Evolutionary conservation across 169 alveolate genomes (phyloP), one percentile per base, ranked within the genome.

Genomic region (Babesia gibsoni): DNA sequence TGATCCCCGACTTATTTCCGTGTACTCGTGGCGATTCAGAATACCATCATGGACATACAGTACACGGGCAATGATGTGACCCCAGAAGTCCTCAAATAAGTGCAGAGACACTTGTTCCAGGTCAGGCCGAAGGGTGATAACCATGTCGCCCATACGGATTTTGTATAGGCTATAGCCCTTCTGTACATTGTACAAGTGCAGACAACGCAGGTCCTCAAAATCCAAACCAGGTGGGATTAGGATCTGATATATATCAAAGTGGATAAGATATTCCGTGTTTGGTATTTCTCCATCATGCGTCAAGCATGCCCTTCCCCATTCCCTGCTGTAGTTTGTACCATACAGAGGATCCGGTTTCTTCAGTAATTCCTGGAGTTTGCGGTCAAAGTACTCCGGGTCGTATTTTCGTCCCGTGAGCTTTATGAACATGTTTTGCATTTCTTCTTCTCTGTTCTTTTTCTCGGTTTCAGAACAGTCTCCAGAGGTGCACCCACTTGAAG

Each of bases 231-330:
- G 68, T 1, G 84, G 84, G 45, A 66, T 32, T 39, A 57, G 66
- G n/a, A 69, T 67, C 39, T 75, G 80, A 32, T 65, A 75, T 2
- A 75, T 48, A 30, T 75, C 73, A 22, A 75, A 75, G 56, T 75
- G 84, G 30, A 75, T 52, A 29, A 23, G 25, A 8, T 42, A 30
- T 36, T 39, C 64, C 36, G 73, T 67, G 27, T 23, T 32, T 8
- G 84, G 84, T 14, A 67, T 54, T 22, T 64, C 54, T n/a, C 53
- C 64, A 33, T 75, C 84, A 23, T 32, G 39, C n/a, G 84, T 75
- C 20, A 75, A 45, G 52, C 73, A 64, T n/a, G 73, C 70, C 30
- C 70, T 78, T 33, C 84, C 84, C 84, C 84, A 75, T 52, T 75
- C 84, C n/a, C 58, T 20, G 48, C 66, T 75, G 72, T 75, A 75